phyloP scores from a whole-genome alignment of 495 filamentous ascomycete species.

The Beverwykella pulmonaria region DNA sequence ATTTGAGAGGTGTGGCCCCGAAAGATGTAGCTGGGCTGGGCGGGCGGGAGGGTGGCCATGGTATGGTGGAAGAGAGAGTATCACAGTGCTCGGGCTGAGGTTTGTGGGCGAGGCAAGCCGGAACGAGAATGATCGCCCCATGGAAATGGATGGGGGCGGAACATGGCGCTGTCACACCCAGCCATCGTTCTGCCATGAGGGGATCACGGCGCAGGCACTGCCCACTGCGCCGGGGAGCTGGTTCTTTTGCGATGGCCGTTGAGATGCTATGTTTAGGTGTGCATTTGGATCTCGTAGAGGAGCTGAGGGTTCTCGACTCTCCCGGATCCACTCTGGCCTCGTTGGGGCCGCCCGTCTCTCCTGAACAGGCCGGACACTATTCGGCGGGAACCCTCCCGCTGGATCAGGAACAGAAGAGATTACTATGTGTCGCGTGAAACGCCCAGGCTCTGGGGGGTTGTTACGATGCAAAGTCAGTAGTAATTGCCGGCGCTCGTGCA shows the following conservation, averaged over 20 bases:
- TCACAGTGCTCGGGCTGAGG: background rate
- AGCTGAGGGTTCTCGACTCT: background rate
- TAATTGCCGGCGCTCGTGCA: slow-evolving; percentile 15
- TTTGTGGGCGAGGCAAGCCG: slow-evolving; percentile 26
- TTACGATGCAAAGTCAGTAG: background rate
- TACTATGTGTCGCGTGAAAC: background rate
- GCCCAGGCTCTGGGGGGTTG: background rate
- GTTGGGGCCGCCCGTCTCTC: too few relatives aligned
- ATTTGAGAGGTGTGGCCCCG: slow-evolving; percentile 84
- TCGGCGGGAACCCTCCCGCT: background rate
- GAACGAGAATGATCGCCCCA: slow-evolving; percentile 34
- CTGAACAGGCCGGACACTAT: background rate
- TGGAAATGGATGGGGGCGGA: slow-evolving; percentile 28
- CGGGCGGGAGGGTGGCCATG: slow-evolving; percentile 51
- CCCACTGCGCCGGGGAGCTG: slow-evolving; percentile 16
- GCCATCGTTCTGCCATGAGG: background rate
- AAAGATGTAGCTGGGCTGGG: slow-evolving; percentile 81
- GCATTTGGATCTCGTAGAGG: too few relatives aligned
- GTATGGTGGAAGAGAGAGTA: slow-evolving; percentile 23
- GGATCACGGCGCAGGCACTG: slow-evolving; percentile 21
- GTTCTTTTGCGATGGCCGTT: background rate
- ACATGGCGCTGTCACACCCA: slow-evolving; percentile 5
- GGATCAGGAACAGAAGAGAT: slow-evolving; percentile 12
- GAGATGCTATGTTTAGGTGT: background rate
- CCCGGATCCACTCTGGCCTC: slow-evolving; percentile 6